A percentile compares a stretch with the other conserved stretches of the same genome.
phyloP scores from a whole-genome alignment of 164 flowering plant species.

The Vitis riparia region DNA sequence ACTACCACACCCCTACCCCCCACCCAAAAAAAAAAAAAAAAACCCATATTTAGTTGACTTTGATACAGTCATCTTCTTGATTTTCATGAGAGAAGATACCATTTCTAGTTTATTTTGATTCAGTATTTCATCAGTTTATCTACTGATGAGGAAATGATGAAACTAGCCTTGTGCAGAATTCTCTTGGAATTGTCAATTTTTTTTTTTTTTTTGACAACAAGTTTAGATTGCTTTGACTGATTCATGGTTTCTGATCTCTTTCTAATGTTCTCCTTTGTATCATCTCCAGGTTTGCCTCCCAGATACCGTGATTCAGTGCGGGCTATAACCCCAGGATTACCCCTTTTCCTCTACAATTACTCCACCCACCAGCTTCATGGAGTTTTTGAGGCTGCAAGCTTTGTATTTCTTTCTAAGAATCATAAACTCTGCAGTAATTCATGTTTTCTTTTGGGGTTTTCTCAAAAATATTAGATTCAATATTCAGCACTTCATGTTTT shows the following conservation, averaged over 20 bases:
- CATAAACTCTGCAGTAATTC: not conserved
- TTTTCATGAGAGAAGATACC: too few relatives aligned
- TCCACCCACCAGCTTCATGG: constrained; percentile 99
- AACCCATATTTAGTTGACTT: too few relatives aligned
- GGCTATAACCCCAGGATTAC: constrained; percentile 90
- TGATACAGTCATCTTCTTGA: too few relatives aligned
- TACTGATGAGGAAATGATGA: too few relatives aligned
- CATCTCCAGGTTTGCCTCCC: constrained; percentile 76
- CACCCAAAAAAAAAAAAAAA: too few relatives aligned
- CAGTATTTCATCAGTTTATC: too few relatives aligned
- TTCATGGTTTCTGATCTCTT: not conserved
- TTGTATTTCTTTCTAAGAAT: constrained; percentile 6
- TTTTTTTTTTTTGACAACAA: not conserved
- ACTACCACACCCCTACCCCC: too few relatives aligned
- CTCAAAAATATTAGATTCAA: too few relatives aligned
- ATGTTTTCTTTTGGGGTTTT: not conserved
- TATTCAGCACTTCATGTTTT: too few relatives aligned
- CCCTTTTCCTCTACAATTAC: constrained; percentile 97
- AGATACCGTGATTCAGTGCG: constrained; percentile 93
- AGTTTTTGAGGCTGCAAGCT: constrained; percentile 95
- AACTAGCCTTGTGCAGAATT: too few relatives aligned
- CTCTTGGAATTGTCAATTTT: not conserved
- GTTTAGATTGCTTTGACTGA: not conserved
- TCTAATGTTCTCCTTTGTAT: not conserved
- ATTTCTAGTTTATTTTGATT: too few relatives aligned